Conservation (phyloP, 2,329 filamentous ascomycete genomes). For the Epichloe festucae region DNA sequence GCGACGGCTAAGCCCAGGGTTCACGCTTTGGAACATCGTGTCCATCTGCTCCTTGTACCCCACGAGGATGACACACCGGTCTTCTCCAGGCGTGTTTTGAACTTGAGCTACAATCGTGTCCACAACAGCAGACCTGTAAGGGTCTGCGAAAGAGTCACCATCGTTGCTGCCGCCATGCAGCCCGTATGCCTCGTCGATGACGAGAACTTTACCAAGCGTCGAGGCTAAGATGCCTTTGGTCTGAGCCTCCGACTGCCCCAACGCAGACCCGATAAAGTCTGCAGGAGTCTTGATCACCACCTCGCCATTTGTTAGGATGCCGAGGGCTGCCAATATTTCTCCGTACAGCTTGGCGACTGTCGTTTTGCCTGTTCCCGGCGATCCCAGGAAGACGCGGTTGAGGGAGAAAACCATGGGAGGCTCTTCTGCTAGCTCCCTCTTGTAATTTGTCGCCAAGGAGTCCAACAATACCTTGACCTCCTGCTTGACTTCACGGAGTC, state of each 20-base stretch:
- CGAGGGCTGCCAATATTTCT: constrained; percentile 52
- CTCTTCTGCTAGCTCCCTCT: constrained; percentile 50
- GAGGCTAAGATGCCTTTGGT: constrained; percentile 60
- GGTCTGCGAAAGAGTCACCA: constrained; percentile 11
- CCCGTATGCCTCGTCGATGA: constrained; percentile 72
- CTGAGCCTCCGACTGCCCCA: constrained; percentile 57
- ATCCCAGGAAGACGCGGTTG: constrained; percentile 58
- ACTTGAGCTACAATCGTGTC: constrained; percentile 66
- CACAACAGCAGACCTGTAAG: constrained; percentile 51
- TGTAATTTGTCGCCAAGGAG: constrained; percentile 49
- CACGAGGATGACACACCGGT: constrained; percentile 58
- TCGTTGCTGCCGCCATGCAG: constrained; percentile 32
- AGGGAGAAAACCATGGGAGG: constrained; percentile 44
- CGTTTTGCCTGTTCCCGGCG: constrained; percentile 65
- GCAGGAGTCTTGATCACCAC: constrained; percentile 60
- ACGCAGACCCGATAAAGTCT: constrained; percentile 52
- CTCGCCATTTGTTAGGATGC: constrained; percentile 55
- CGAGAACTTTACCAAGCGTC: constrained; percentile 58
- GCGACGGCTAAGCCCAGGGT: constrained; percentile 53
- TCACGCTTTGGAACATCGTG: constrained; percentile 60
- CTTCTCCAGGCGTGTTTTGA: constrained; percentile 55
- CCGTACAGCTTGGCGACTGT: constrained; percentile 64
- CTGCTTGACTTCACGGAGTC: constrained; percentile 49
- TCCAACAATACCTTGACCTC: constrained; percentile 46
- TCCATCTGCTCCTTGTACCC: constrained; percentile 60